Percentiles rank a stretch among this genome's conserved stretches.
These are phyloP conservation scores for Ogataea pini DNA, from an alignment of 805 yeast species.

Conservation along the genomic window DNA sequence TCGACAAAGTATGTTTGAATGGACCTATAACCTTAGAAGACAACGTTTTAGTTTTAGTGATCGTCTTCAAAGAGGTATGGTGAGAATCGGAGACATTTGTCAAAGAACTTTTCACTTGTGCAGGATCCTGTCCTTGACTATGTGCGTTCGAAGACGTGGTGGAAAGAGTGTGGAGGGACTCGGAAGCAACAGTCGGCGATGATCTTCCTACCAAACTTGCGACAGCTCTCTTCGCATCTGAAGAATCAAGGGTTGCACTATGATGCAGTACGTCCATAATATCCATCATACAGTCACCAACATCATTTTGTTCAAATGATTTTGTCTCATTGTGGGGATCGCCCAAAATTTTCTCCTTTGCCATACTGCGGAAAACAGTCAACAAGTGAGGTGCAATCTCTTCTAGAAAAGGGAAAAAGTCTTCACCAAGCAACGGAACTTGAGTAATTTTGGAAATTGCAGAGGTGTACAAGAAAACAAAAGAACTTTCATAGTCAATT, in stretches of 20 bases:
- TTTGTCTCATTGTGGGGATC: conserved; percentile 9
- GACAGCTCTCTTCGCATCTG: conserved; percentile 1
- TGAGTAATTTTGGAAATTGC: conserved; percentile 27
- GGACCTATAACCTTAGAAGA: conserved; percentile 24
- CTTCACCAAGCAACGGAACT: conserved; percentile 23
- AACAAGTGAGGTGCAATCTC: conserved; percentile 25
- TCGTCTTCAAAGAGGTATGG: conserved; percentile 10
- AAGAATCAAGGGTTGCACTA: conserved; percentile 6
- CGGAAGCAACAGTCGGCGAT: conserved; percentile 12
- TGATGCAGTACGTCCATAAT: conserved; percentile 28
- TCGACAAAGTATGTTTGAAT: conserved; percentile 18
- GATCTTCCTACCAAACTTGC: conserved; percentile 8
- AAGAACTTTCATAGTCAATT: conserved; percentile 15
- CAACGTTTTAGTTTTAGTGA: conserved; percentile 16
- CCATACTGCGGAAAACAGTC: conserved; percentile 18
- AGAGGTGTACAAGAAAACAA: conserved; percentile 26
- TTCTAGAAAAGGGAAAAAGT: conserved; percentile 20
- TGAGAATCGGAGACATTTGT: conserved; percentile 4
- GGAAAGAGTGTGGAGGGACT: conserved; percentile 10
- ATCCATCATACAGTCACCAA: conserved; percentile 25
- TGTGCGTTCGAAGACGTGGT: conserved; percentile 8
- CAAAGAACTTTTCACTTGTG: not conserved
- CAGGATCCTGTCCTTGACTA: conserved; percentile 1
- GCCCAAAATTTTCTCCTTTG: conserved; percentile 1
- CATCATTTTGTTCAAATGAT: conserved; percentile 17